Evolutionary conservation across 345 rosid genomes (phyloP).

Genomic region (Turnera subulata): DNA sequence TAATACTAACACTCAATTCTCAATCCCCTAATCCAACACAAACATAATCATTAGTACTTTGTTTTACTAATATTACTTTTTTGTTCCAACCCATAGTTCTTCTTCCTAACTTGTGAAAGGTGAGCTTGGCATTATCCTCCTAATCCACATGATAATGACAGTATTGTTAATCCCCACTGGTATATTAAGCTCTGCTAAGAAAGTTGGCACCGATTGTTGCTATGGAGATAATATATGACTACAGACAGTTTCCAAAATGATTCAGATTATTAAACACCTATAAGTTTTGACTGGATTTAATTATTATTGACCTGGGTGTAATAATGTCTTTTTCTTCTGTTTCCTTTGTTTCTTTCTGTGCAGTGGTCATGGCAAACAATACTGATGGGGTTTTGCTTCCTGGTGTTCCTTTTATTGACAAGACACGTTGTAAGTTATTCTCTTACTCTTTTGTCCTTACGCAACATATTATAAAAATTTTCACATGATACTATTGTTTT

Average conservation of each 20-base stretch:
- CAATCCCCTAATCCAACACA: neutral
- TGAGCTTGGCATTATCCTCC: neutral
- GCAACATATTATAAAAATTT: neutral
- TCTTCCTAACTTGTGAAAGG: neutral
- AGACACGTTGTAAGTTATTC: slow-evolving; percentile 69
- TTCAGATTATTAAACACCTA: too few species aligned
- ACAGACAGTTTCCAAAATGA: too few species aligned
- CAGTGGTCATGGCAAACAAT: slow-evolving; percentile 99
- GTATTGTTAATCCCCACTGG: too few species aligned
- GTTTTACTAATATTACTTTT: neutral
- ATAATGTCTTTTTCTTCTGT: too few species aligned
- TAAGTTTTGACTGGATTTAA: too few species aligned
- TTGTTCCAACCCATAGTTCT: neutral
- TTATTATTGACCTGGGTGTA: too few species aligned
- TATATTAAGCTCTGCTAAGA: too few species aligned
- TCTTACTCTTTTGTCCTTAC: neutral
- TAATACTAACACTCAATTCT: neutral
- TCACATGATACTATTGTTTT: too few species aligned
- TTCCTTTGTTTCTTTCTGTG: slow-evolving; percentile 11
- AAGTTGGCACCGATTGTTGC: too few species aligned
- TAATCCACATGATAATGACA: too few species aligned
- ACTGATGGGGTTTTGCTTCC: slow-evolving; percentile 81
- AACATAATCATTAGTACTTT: neutral
- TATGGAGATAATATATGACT: too few species aligned
- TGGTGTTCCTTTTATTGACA: slow-evolving; percentile 57